phyloP scores from a whole-genome alignment of 2,329 filamentous ascomycete species.

The Colletotrichum coccodes region DNA sequence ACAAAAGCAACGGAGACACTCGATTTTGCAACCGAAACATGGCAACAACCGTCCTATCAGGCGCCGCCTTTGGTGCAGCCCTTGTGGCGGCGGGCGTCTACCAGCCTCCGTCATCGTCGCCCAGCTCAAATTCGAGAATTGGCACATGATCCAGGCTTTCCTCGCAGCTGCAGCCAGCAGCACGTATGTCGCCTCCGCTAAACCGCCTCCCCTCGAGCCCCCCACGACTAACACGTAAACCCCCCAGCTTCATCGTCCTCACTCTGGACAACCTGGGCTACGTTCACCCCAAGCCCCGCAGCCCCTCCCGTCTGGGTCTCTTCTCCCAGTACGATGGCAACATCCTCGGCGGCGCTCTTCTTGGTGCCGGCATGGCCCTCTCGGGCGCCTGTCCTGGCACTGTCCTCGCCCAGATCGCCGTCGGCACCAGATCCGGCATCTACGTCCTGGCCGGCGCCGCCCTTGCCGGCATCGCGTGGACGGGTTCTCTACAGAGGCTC shows the following conservation, averaged over 20 bases:
- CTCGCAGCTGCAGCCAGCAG: constrained; percentile 70
- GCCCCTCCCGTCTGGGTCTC: constrained; percentile 62
- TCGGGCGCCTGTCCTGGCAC: constrained; percentile 75
- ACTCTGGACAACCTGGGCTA: constrained; percentile 54
- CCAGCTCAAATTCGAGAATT: constrained; percentile 70
- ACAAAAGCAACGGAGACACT: neutral
- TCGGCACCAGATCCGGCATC: constrained; percentile 61
- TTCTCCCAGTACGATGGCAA: constrained; percentile 71
- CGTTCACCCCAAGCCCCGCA: constrained; percentile 56
- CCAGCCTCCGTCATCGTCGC: constrained; percentile 65
- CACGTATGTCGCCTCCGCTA: constrained; percentile 56
- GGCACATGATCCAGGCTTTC: constrained; percentile 74
- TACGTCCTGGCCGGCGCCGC: constrained; percentile 65
- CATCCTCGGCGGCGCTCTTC: constrained; percentile 68
- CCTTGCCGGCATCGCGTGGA: constrained; percentile 65
- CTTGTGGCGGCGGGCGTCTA: constrained; percentile 70
- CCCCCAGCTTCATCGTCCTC: constrained; percentile 55
- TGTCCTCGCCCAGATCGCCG: constrained; percentile 68
- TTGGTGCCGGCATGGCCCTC: constrained; percentile 74
- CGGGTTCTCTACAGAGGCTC: constrained; percentile 51
- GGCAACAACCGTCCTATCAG: constrained; percentile 54
- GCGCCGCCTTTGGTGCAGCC: constrained; percentile 70
- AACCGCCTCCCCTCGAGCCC: neutral
- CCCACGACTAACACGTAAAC: constrained; percentile 23
- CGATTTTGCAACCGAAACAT: constrained; percentile 2